Percentiles rank a stretch among this genome's conserved stretches.
These are phyloP conservation scores for Didymella glomerata DNA, from an alignment of 2,329 filamentous ascomycete species.

Conservation along the genomic window DNA sequence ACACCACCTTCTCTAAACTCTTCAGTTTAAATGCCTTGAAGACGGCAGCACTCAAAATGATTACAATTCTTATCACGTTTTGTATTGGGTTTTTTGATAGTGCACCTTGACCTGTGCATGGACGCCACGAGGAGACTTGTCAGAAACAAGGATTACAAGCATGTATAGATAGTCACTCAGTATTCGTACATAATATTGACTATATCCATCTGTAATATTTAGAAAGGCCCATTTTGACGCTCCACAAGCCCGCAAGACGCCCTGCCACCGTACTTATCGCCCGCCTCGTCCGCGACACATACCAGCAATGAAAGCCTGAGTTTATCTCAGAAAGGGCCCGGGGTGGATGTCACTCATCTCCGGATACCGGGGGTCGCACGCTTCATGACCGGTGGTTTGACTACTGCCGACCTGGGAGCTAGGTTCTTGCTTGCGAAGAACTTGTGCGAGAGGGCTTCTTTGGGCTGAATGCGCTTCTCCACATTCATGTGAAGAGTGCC, in stretches of 20 bases:
- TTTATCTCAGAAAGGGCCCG: too few relatives aligned
- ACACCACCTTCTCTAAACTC: too few relatives aligned
- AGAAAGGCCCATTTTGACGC: neutral
- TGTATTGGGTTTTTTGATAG: too few relatives aligned
- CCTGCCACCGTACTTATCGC: neutral
- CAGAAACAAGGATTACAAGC: neutral
- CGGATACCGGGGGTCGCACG: slow-evolving; percentile 28
- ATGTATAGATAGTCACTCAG: neutral
- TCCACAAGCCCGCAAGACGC: neutral
- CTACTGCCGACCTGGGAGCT: slow-evolving; percentile 35
- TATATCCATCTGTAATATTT: neutral
- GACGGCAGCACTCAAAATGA: too few relatives aligned
- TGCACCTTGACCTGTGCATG: too few relatives aligned
- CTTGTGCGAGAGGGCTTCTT: slow-evolving; percentile 86
- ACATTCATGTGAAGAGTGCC: slow-evolving; percentile 89
- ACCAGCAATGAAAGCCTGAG: neutral
- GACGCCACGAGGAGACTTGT: neutral
- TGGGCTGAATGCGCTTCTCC: slow-evolving; percentile 87
- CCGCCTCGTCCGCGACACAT: neutral
- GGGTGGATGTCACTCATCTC: slow-evolving; percentile 19
- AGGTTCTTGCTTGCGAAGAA: slow-evolving; percentile 71
- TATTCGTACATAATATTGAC: neutral
- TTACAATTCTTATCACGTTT: too few relatives aligned
- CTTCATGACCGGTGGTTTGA: slow-evolving; percentile 40
- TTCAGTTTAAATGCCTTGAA: too few relatives aligned